These are phyloP conservation scores for Monosporascus cannonballus DNA, from an alignment of 2,329 filamentous ascomycete species.

Conservation along the genomic window DNA sequence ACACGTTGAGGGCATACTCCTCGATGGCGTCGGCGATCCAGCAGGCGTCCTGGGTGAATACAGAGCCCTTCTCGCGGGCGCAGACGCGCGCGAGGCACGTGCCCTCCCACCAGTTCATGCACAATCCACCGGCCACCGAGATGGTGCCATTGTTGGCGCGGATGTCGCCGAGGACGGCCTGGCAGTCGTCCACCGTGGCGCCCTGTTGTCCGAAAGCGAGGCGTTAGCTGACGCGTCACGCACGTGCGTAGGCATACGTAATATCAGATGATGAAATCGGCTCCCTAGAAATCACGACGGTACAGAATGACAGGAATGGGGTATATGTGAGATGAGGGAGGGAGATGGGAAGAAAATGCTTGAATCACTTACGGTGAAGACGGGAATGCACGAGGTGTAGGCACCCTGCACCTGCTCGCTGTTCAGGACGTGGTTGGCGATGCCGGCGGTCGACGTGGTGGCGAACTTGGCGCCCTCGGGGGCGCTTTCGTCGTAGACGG, in stretches of 20 bases:
- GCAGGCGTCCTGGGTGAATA: slow-evolving; percentile 68
- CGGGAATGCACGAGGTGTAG: background rate
- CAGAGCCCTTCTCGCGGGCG: slow-evolving; percentile 41
- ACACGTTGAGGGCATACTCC: slow-evolving; percentile 5
- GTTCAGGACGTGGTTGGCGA: background rate
- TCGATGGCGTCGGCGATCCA: slow-evolving; percentile 48
- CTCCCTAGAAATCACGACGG: no score
- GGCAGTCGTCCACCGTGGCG: slow-evolving; percentile 8
- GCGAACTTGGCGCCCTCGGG: background rate
- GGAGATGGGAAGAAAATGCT: background rate
- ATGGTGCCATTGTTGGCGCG: slow-evolving; percentile 5
- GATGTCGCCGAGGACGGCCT: slow-evolving; percentile 8
- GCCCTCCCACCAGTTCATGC: slow-evolving; percentile 13
- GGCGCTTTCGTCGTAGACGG: background rate
- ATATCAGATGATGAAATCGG: no score
- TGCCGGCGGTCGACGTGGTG: background rate
- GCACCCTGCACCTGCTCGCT: background rate
- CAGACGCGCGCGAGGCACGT: slow-evolving; percentile 7
- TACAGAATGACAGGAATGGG: no score
- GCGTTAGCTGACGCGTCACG: background rate
- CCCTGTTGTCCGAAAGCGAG: slow-evolving; percentile 3
- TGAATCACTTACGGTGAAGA: background rate
- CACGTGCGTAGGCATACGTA: no score
- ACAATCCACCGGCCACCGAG: slow-evolving; percentile 6
- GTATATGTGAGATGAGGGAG: background rate